Percentiles rank a stretch among this genome's conserved stretches.
These are phyloP conservation scores for Ceratonia siliqua DNA, from an alignment of 306 rosid genomes.

Conservation along the genomic window DNA sequence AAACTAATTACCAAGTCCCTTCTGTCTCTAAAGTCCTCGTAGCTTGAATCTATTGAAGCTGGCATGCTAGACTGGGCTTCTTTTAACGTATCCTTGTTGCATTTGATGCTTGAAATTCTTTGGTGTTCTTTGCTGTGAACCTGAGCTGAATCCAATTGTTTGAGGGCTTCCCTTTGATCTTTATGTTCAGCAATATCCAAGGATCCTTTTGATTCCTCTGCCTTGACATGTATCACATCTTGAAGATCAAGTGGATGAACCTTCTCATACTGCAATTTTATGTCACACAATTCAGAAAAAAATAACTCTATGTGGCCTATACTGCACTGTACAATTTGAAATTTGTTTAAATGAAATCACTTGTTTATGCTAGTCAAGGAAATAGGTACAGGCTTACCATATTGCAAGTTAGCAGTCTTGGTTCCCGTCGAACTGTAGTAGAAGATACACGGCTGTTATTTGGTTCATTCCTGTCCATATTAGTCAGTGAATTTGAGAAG, in stretches of 20 bases:
- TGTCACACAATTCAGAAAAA: conserved; percentile 21
- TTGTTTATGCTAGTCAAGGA: conserved; percentile 2
- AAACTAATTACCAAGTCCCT: conserved; percentile 42
- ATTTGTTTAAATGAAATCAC: conserved; percentile 19
- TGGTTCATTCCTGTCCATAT: conserved; percentile 44
- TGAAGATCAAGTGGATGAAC: conserved; percentile 58
- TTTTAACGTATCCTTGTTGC: conserved; percentile 39
- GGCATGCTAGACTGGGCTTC: conserved; percentile 39
- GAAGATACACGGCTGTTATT: conserved; percentile 33
- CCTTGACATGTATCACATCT: conserved; percentile 29
- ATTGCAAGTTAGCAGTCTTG: conserved; percentile 33
- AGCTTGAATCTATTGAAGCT: conserved; percentile 43
- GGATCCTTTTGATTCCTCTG: conserved; percentile 28
- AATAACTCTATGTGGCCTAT: conserved; percentile 13
- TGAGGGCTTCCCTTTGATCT: conserved; percentile 32
- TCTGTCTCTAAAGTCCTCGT: conserved; percentile 39
- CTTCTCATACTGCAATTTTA: conserved; percentile 54
- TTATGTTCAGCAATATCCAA: conserved; percentile 36
- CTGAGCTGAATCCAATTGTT: conserved; percentile 29
- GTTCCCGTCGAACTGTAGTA: conserved; percentile 32
- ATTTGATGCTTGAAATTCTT: conserved; percentile 41
- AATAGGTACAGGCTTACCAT: conserved; percentile 34
- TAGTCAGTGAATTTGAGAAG: conserved; percentile 22
- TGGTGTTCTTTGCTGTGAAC: conserved; percentile 24
- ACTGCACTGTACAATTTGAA: not conserved